phyloP scores from a whole-genome alignment of 2,329 filamentous ascomycete species.

The Dactylonectria macrodidyma region DNA sequence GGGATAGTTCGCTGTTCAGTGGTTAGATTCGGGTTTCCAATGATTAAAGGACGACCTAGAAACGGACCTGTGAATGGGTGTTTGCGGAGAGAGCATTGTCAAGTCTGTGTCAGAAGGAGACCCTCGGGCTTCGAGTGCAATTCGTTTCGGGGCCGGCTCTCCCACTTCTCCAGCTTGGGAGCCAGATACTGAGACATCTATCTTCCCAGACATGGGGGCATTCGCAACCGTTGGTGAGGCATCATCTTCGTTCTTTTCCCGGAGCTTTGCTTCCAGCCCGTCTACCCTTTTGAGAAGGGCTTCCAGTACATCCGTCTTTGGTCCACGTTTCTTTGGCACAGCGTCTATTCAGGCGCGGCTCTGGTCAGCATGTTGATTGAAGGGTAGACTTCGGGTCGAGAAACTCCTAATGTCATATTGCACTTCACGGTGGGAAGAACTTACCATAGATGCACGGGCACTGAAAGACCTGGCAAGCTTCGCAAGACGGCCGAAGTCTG shows the following conservation, averaged over 20 bases:
- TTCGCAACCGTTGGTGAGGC: constrained; percentile 44
- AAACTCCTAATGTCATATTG: neutral
- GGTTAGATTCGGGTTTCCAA: constrained; percentile 28
- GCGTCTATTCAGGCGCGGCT: constrained; percentile 71
- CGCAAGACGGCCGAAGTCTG: constrained; percentile 85
- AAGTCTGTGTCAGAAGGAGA: constrained; percentile 43
- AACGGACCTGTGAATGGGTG: constrained; percentile 46
- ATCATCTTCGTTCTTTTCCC: constrained; percentile 71
- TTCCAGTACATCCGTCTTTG: constrained; percentile 91
- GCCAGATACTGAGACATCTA: constrained; percentile 46
- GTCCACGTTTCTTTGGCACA: constrained; percentile 89
- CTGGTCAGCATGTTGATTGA: constrained; percentile 5
- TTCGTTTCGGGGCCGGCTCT: constrained; percentile 60
- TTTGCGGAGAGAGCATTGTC: constrained; percentile 44
- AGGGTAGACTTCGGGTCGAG: neutral
- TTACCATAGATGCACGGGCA: constrained; percentile 90
- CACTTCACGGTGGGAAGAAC: constrained; percentile 44
- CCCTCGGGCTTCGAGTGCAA: constrained; percentile 54
- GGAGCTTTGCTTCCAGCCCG: constrained; percentile 84
- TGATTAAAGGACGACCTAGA: neutral
- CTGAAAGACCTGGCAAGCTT: constrained; percentile 91
- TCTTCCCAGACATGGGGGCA: constrained; percentile 34
- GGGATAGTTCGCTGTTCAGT: constrained; percentile 60
- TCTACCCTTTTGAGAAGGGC: constrained; percentile 88
- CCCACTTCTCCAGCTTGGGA: constrained; percentile 38